Evolutionary conservation across 805 yeast species (phyloP).

Genomic region (Kluyveromyces wickerhamii): DNA sequence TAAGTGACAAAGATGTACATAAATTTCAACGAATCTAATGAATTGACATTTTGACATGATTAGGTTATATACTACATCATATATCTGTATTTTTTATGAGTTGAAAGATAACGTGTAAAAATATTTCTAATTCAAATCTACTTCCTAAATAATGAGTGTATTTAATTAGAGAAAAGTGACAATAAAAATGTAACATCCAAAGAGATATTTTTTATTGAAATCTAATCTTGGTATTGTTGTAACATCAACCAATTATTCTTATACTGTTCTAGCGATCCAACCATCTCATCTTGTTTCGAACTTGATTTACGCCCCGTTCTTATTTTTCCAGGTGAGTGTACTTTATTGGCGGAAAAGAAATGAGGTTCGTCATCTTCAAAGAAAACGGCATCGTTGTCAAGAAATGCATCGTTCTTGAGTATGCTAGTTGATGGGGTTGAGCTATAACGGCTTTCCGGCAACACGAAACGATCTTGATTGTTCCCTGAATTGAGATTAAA

Average conservation of each 20-base stretch:
- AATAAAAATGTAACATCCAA: no score
- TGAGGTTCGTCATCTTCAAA: slow-evolving; percentile 26
- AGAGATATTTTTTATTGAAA: no score
- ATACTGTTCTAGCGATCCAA: slow-evolving; percentile 31
- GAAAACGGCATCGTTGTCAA: slow-evolving; percentile 23
- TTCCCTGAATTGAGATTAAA: neutral
- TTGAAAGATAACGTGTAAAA: no score
- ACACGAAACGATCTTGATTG: neutral
- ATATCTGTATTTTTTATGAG: no score
- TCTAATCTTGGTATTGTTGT: slow-evolving; percentile 26
- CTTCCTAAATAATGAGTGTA: no score
- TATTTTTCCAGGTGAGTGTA: slow-evolving; percentile 7
- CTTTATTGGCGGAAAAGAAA: slow-evolving; percentile 8
- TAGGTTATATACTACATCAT: no score
- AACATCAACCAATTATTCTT: slow-evolving; percentile 32
- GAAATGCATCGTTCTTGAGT: slow-evolving; percentile 24
- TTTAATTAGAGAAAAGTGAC: neutral
- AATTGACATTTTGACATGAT: no score
- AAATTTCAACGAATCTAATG: no score
- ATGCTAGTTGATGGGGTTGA: slow-evolving; percentile 23
- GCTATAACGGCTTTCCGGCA: slow-evolving; percentile 7
- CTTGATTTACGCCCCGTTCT: slow-evolving; percentile 25
- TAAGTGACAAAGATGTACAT: no score
- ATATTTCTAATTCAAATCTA: no score
- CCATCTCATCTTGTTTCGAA: slow-evolving; percentile 26